A percentile compares a stretch with the other conserved stretches of the same genome.
Evolutionary conservation across 1,284 basidiomycete genomes (phyloP).

Genomic region (Fomitopsis palustris): DNA sequence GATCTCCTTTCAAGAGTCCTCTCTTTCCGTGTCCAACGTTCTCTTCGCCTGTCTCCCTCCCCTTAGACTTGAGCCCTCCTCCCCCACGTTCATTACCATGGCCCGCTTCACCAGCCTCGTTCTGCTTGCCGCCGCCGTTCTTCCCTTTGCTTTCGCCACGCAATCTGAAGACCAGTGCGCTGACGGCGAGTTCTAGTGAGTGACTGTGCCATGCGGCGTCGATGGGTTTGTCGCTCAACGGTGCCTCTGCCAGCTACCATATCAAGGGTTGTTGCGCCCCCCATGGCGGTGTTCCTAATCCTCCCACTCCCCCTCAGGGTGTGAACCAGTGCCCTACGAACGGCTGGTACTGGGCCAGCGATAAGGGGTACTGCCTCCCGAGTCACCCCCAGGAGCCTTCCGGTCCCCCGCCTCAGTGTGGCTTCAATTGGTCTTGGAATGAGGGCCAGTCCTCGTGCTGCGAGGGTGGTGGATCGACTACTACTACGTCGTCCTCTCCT

Average conservation of each 20-base stretch:
- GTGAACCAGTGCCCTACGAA: conserved; percentile 40
- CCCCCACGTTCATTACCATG: conserved; percentile 27
- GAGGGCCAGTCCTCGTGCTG: conserved; percentile 37
- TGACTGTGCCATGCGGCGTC: neutral
- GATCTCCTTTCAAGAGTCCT: conserved; percentile 10
- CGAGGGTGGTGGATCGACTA: conserved; percentile 34
- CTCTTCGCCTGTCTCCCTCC: conserved; percentile 2
- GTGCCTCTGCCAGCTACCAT: conserved; percentile 33
- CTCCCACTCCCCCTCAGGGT: conserved; percentile 42
- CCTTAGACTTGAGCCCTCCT: conserved; percentile 17
- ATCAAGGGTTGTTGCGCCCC: conserved; percentile 47
- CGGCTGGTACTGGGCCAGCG: conserved; percentile 32
- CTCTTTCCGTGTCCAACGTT: conserved; percentile 11
- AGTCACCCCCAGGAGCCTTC: conserved; percentile 20
- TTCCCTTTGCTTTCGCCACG: conserved; percentile 26
- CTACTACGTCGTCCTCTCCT: conserved; percentile 34
- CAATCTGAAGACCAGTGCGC: conserved; percentile 10
- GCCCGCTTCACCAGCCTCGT: conserved; percentile 25
- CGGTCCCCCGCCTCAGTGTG: conserved; percentile 49
- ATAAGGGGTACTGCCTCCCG: conserved; percentile 48
- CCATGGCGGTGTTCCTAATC: conserved; percentile 40
- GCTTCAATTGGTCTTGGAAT: conserved; percentile 45
- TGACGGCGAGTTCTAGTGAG: conserved; percentile 24
- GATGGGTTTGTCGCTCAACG: neutral
- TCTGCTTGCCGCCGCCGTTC: conserved; percentile 23